These are phyloP conservation scores for Apiospora phragmitis DNA, from an alignment of 2,329 filamentous ascomycete species.

Conservation along the genomic window DNA sequence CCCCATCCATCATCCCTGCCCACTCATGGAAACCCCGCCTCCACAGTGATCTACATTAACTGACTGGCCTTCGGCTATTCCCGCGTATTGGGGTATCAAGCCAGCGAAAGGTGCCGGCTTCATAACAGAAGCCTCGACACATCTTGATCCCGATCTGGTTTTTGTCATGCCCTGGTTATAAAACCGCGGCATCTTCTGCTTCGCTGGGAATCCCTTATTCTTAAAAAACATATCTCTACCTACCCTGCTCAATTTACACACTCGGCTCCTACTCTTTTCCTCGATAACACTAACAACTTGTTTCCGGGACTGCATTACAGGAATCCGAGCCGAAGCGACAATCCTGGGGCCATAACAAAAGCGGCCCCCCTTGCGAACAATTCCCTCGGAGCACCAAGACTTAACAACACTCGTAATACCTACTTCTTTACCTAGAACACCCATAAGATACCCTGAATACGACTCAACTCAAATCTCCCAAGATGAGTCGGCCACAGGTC, in stretches of 20 bases:
- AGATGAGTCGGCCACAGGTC: slow-evolving; percentile 2
- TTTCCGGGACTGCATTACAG: background rate
- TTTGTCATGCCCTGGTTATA: background rate
- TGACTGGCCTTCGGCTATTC: background rate
- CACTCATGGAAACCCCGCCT: background rate
- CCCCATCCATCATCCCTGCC: background rate
- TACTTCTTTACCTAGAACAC: background rate
- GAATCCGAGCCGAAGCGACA: background rate
- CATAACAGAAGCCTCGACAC: background rate
- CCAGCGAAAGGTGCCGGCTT: background rate
- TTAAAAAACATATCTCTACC: background rate
- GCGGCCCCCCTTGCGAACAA: no score
- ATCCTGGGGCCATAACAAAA: background rate
- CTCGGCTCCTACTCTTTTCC: no score
- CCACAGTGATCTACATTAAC: background rate
- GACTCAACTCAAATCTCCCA: background rate
- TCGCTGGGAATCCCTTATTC: background rate
- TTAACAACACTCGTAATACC: no score
- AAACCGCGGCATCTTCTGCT: background rate
- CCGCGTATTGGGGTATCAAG: background rate
- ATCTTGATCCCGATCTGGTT: background rate
- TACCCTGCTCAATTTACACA: background rate
- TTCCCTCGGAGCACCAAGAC: background rate
- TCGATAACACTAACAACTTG: background rate
- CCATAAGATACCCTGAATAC: background rate